Base-by-base conservation (phyloP, 306 rosid species). In the Senna siamea region DNA sequence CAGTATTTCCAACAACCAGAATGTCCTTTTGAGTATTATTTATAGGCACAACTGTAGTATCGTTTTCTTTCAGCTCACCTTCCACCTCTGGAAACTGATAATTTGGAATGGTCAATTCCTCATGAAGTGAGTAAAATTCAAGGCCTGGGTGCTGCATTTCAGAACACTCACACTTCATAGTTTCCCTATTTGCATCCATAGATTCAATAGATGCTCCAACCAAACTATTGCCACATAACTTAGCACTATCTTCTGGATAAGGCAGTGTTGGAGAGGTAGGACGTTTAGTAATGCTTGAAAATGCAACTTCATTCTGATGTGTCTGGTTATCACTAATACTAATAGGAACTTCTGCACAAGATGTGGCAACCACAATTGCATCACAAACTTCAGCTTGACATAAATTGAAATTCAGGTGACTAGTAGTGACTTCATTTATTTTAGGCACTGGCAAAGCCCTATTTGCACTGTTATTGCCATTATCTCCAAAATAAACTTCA, bases 351-450 rank as follows among this genome's bases (percentile, higher is more conserved):
- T 78, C 77, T 35, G 63, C 76, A 79, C 66, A 46, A 81, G 85
- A 79, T 53, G 78, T 68, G 74, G 80, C 59, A 41, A 79, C 59
- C 58, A 64, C 76, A 70, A 69, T 68, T 5, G 82, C 76, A 50
- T 81, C 85, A 68, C 77, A 79, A 22, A 53, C 66, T 76, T 85
- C 84, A 19, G 76, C 62, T 74, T 70, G 69, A 57, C 73, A 43
- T 51, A 47, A 72, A 60, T 78, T 37, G 9, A 79, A 52, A 58
- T n/a, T 70, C 59, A 69, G 73, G 75, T 35, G 22, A 70, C 77
- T 35, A 61, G 69, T 52, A 37, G 80, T 72, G 22, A 70, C 73
- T 74, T 87, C 90, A 73, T 70, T 85, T 72, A 85, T 79, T 76
- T 66, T 81, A 74, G 69, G 54, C 76, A 70, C 58, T 2, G 73